Percentiles rank a stretch among this genome's conserved stretches.
Evolutionary conservation across 371 early-diverging fungal genomes (phyloP).

Genomic region (Syncephalastrum racemosum): DNA sequence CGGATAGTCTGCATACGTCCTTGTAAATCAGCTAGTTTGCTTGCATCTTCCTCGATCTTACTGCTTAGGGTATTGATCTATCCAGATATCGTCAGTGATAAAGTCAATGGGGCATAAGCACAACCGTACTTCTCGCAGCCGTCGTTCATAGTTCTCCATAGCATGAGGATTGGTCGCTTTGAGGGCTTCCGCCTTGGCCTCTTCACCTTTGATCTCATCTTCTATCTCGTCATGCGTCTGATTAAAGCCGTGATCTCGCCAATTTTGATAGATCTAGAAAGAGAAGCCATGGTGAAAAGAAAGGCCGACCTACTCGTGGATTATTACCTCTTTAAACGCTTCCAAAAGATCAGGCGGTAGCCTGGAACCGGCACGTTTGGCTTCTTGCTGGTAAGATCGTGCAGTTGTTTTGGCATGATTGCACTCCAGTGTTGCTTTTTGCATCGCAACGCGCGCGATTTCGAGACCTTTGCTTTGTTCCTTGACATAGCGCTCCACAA

Average conservation of each 20-base stretch:
- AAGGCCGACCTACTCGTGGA: background rate
- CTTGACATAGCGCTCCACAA: conserved; percentile 11
- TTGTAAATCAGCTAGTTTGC: conserved; percentile 23
- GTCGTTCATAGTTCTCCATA: conserved; percentile 66
- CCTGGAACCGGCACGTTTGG: conserved; percentile 39
- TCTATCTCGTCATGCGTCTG: conserved; percentile 42
- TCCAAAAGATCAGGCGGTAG: conserved; percentile 45
- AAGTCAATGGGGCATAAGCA: conserved; percentile 1
- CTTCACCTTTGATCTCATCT: conserved; percentile 49
- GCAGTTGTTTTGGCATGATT: conserved; percentile 14
- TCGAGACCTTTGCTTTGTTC: conserved; percentile 12
- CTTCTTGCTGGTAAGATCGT: conserved; percentile 32
- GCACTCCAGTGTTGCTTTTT: conserved; percentile 2
- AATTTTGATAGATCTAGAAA: conserved; percentile 18
- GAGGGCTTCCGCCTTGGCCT: conserved; percentile 51
- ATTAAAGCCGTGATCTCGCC: conserved; percentile 33
- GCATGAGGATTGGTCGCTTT: conserved; percentile 50
- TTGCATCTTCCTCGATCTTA: conserved; percentile 34
- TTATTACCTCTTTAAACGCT: conserved; percentile 49
- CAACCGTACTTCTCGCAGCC: conserved; percentile 55
- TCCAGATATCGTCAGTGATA: background rate
- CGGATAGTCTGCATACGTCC: conserved; percentile 34
- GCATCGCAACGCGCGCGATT: background rate
- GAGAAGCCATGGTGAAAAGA: background rate
- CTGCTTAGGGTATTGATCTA: conserved; percentile 28